Evolutionary conservation across 1,284 basidiomycete genomes (phyloP), one percentile per base, ranked within the genome.

Genomic region (Malassezia slooffiae): DNA sequence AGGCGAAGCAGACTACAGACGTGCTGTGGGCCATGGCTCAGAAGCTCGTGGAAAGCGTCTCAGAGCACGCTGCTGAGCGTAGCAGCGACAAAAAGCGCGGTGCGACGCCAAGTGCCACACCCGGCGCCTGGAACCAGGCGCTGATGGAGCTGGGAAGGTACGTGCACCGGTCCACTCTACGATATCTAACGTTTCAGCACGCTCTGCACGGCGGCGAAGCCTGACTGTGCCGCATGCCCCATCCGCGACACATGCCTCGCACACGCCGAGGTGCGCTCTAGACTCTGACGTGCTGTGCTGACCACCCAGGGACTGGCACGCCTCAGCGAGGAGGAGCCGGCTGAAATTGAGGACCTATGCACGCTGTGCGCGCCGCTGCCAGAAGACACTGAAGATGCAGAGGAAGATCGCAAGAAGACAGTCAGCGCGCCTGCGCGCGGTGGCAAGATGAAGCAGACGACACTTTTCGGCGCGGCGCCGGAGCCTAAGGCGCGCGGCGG

Each of bases 71-170:
- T 9, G 37, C 22, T 5, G n/a, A 28, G 16, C 12, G 12, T 33
- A 23, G 20, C 31, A 48, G 28, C 24, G 43, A 6, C 28, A 32
- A 13, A 28, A 23, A 5, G 42, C 19, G 11, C 38, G 26, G 30
- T 22, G 7, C 34, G 31, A 29, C 20, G 7, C 35, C 21, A 11
- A 60, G 57, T 15, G 40, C 34, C 3, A 43, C 48, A 8, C 58
- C 62, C 1, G 62, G 64, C 1, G 43, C 52, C 20, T 68, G 66
- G 66, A 65, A 65, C 39, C 66, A 68, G 41, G 66, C 57, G 0
- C 41, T 68, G 15, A 68, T 68, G 66, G 66, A 68, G 47, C 46
- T 68, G 2, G 66, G 66, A 9, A 58, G 52, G 24, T 57, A 47
- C 10, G 38, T 45, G 12, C 15, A 4, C 13, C 13, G 21, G 11